These are phyloP conservation scores for Globisporangium spinosum DNA, from an alignment of 352 stramenopile genomes.

Conservation along the genomic window DNA sequence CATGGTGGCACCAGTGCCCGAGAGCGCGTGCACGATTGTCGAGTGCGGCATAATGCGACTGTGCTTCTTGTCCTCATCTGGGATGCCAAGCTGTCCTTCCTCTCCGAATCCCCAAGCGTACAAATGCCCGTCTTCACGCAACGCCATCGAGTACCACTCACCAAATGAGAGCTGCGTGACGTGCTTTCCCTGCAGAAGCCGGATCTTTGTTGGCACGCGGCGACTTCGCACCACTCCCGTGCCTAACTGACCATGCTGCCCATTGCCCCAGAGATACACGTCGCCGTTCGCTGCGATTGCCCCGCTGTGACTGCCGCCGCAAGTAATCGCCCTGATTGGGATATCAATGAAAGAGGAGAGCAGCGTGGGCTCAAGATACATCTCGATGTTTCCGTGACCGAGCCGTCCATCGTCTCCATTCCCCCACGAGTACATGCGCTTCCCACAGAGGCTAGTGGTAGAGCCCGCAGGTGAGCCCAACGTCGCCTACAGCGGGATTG, in stretches of 20 bases:
- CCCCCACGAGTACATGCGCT: constrained; percentile 55
- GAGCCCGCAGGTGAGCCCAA: constrained; percentile 43
- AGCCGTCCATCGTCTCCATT: constrained; percentile 65
- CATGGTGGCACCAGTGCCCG: constrained; percentile 50
- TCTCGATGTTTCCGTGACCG: constrained; percentile 46
- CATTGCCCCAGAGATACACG: constrained; percentile 59
- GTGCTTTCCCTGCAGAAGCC: constrained; percentile 37
- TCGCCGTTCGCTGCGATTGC: constrained; percentile 37
- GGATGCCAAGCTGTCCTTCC: constrained; percentile 59
- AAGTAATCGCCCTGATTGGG: constrained; percentile 38
- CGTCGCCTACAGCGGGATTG: constrained; percentile 16
- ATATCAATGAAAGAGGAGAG: constrained; percentile 33
- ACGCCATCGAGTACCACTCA: constrained; percentile 71
- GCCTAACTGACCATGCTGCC: constrained; percentile 54
- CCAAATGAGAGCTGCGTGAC: constrained; percentile 52
- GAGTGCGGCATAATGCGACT: constrained; percentile 41
- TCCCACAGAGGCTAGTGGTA: constrained; percentile 56
- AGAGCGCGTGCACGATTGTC: constrained; percentile 41
- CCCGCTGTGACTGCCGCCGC: constrained; percentile 58
- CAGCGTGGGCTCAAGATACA: constrained; percentile 31
- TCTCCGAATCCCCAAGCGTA: constrained; percentile 73
- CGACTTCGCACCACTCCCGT: constrained; percentile 36
- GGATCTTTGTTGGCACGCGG: constrained; percentile 37
- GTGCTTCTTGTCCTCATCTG: constrained; percentile 40
- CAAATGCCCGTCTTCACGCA: constrained; percentile 47